Conservation (phyloP, 2,329 filamentous ascomycete genomes). For the Penicillium brasilianum region DNA sequence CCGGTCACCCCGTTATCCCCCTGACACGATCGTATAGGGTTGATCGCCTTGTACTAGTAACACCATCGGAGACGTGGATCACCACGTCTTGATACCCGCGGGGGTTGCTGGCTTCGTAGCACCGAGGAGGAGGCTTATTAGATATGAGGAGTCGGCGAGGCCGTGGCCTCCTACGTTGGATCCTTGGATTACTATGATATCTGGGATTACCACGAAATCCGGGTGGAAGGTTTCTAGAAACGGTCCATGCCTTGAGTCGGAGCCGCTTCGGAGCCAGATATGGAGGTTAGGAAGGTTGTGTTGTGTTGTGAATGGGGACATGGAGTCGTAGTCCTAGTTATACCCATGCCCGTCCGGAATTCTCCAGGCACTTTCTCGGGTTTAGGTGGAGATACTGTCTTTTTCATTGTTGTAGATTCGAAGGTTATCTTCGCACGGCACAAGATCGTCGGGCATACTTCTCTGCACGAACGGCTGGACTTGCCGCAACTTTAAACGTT, state of each 20-base stretch:
- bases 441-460: neutral
- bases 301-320: too few relatives aligned
- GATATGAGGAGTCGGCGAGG: neutral
- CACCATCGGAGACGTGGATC: neutral
- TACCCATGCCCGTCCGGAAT: too few relatives aligned
- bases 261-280: neutral
- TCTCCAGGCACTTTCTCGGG: too few relatives aligned
- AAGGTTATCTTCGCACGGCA: neutral
- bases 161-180: neutral
- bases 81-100: neutral
- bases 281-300: neutral
- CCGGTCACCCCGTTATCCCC: neutral
- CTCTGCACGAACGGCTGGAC: neutral
- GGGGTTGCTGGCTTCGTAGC: neutral
- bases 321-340: too few relatives aligned
- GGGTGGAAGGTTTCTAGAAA: neutral
- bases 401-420: too few relatives aligned
- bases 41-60: neutral
- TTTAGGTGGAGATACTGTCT: too few relatives aligned
- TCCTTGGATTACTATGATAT: neutral
- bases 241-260: too few relatives aligned
- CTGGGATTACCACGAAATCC: neutral
- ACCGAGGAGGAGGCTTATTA: neutral
- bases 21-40: neutral
- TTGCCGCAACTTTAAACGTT: neutral